phyloP scores from a whole-genome alignment of 1,284 basidiomycete genomes.

The Marasmius oreades region DNA sequence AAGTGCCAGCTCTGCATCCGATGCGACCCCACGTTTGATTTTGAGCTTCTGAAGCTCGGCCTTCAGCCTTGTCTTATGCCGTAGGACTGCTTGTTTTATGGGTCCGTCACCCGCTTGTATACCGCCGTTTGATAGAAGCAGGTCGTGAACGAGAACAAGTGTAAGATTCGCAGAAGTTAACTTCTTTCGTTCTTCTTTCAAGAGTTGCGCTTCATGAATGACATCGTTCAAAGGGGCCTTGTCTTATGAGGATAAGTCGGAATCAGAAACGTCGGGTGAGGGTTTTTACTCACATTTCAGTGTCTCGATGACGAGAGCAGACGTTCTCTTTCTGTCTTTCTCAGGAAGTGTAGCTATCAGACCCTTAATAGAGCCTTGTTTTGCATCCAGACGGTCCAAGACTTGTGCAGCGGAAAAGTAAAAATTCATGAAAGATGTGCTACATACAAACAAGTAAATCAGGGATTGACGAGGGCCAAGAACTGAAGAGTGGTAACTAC shows the following conservation, averaged over 20 bases:
- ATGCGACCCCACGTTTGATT: conserved; percentile 69
- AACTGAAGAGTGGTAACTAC: conserved; percentile 2
- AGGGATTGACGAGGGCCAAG: not conserved
- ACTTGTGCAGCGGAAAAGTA: conserved; percentile 85
- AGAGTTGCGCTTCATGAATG: conserved; percentile 61
- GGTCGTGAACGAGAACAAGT: conserved; percentile 84
- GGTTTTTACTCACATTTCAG: conserved; percentile 73
- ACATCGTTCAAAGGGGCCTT: conserved; percentile 66
- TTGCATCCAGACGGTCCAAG: conserved; percentile 81
- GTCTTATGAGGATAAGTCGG: conserved; percentile 38
- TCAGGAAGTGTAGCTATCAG: conserved; percentile 68
- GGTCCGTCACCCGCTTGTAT: conserved; percentile 89
- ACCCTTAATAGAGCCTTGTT: conserved; percentile 84
- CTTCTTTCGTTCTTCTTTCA: conserved; percentile 71
- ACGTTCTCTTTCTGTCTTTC: conserved; percentile 74
- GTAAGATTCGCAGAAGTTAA: conserved; percentile 73
- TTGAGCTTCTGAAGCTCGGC: conserved; percentile 85
- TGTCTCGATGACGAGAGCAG: conserved; percentile 85
- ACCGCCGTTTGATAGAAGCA: conserved; percentile 67
- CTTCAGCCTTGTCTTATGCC: conserved; percentile 85
- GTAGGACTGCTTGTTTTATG: conserved; percentile 76
- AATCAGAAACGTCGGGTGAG: not conserved
- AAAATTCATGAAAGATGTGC: conserved; percentile 73
- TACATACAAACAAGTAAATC: conserved; percentile 31
- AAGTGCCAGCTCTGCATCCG: conserved; percentile 65